phyloP scores from a whole-genome alignment of 129 eudicot species.

The Heracleum sosnowskyi region DNA sequence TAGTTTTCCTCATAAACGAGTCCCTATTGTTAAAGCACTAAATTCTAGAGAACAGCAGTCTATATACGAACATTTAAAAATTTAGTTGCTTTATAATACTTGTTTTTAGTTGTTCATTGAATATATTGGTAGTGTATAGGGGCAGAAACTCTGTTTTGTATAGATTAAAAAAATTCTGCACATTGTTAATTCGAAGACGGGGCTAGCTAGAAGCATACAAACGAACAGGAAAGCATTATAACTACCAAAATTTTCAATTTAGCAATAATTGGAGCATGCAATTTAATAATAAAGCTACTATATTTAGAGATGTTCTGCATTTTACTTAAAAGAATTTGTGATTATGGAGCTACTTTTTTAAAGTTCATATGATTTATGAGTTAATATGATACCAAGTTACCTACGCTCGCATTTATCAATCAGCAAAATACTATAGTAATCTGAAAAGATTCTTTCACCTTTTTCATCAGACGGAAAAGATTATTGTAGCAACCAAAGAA shows the following conservation, averaged over 20 bases:
- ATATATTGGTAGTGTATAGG: not conserved
- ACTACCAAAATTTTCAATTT: not conserved
- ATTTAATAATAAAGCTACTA: not conserved
- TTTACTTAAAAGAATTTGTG: not conserved
- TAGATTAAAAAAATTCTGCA: not conserved
- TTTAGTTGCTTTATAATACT: not conserved
- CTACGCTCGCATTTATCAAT: not conserved
- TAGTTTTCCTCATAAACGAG: not conserved
- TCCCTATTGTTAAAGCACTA: not conserved
- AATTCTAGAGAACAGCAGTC: not conserved
- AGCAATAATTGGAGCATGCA: not conserved
- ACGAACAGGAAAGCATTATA: not conserved
- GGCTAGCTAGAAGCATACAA: not conserved
- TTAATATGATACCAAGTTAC: too few species aligned
- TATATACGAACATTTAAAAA: not conserved
- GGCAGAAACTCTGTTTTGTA: not conserved
- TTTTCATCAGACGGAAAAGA: conserved; percentile 88
- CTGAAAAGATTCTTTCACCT: conserved; percentile 36
- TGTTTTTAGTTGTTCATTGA: not conserved
- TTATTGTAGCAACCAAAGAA: conserved; percentile 98
- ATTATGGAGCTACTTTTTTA: not conserved
- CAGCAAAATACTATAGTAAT: not conserved
- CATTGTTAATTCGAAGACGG: not conserved
- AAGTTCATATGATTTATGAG: not conserved
- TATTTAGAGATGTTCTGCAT: not conserved